phyloP scores from a whole-genome alignment of 345 rosid species.

The Lepidium sativum region DNA sequence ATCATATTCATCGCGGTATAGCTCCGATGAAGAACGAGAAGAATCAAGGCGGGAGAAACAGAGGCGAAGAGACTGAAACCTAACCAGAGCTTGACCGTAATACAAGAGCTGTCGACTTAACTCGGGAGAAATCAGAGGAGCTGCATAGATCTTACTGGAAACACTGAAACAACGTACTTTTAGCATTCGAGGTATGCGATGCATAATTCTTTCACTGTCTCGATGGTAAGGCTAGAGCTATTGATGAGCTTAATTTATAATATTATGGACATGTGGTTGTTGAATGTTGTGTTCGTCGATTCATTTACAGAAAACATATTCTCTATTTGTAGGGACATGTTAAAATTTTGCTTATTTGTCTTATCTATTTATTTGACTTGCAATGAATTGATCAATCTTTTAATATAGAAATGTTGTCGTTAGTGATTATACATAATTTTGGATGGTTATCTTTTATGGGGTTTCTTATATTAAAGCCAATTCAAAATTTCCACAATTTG shows the following conservation, averaged over 20 bases:
- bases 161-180: background rate
- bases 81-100: background rate
- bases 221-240: background rate
- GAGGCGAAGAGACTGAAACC: conserved; percentile 33
- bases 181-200: background rate
- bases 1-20: conserved; percentile 33
- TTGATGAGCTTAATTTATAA: background rate
- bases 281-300: background rate
- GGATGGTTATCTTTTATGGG: no score
- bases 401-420: background rate
- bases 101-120: background rate
- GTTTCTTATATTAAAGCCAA: no score
- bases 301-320: background rate
- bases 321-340: background rate
- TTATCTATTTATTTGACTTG: background rate
- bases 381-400: background rate
- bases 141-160: background rate
- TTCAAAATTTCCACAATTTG: no score
- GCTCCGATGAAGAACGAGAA: conserved; percentile 25
- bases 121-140: background rate
- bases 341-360: background rate
- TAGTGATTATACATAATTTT: no score
- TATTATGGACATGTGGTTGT: background rate
- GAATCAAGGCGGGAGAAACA: conserved; percentile 42
- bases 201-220: background rate